These are phyloP conservation scores for Cladobotryum protrusum DNA, from an alignment of 2,329 filamentous ascomycete genomes.

Conservation along the genomic window DNA sequence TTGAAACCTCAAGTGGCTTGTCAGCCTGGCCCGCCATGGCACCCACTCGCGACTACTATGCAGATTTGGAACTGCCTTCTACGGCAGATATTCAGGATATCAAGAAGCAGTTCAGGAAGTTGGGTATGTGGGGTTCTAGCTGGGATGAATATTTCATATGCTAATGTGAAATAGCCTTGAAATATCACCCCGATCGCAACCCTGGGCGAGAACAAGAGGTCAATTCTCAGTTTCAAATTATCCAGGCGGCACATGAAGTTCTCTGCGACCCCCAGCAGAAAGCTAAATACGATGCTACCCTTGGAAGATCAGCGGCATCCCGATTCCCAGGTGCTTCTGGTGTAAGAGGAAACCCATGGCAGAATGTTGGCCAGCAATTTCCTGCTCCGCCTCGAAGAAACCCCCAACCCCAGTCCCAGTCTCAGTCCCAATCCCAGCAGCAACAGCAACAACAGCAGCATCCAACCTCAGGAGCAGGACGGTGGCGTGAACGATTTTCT, in stretches of 20 bases:
- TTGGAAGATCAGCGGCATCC: constrained; percentile 23
- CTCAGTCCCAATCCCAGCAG: too few relatives aligned
- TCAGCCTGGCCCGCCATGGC: constrained; percentile 24
- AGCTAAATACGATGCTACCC: constrained; percentile 47
- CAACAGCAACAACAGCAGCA: constrained; percentile 9
- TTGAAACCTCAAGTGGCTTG: constrained; percentile 1
- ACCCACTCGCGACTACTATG: constrained; percentile 69
- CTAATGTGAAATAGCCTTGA: constrained; percentile 53
- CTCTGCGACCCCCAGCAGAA: constrained; percentile 46
- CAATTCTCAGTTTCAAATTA: constrained; percentile 76
- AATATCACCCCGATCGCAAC: constrained; percentile 86
- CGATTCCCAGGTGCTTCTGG: constrained; percentile 46
- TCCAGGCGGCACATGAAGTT: constrained; percentile 80
- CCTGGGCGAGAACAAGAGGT: constrained; percentile 74
- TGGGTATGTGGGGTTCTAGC: constrained; percentile 48
- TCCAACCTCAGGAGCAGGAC: constrained; percentile 35
- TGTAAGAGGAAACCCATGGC: constrained; percentile 53
- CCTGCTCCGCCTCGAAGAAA: constrained; percentile 44
- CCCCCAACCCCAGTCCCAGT: constrained; percentile 16
- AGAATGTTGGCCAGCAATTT: constrained; percentile 42
- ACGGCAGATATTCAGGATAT: constrained; percentile 67
- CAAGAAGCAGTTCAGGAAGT: constrained; percentile 79
- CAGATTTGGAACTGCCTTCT: constrained; percentile 66
- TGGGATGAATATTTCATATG: background rate
- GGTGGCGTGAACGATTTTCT: constrained; percentile 39